Evolutionary conservation across 139 green algal species (phyloP).

Genomic region (Raphidocelis subcapitata): DNA sequence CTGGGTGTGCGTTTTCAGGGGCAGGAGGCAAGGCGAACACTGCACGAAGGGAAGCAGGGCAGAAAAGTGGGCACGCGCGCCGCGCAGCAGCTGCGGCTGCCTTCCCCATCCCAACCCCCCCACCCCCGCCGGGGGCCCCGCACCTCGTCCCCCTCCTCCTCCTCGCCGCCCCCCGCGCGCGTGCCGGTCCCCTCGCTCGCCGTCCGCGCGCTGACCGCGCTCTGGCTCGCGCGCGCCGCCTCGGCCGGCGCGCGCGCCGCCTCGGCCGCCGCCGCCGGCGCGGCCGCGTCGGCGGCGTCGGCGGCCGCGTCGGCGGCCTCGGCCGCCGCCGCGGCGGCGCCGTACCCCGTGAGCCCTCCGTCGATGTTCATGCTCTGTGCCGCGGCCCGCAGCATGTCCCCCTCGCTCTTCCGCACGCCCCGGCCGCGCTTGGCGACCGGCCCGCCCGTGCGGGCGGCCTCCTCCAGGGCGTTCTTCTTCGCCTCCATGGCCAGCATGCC

Average conservation of each 20-base stretch:
- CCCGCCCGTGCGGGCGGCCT: too few relatives aligned
- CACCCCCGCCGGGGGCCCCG: too few relatives aligned
- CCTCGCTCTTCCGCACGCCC: too few relatives aligned
- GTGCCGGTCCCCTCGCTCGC: background rate
- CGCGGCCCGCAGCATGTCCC: too few relatives aligned
- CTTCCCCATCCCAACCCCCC: background rate
- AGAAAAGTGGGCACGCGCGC: background rate
- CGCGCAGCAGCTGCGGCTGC: background rate
- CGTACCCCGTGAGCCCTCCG: too few relatives aligned
- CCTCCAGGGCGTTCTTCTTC: too few relatives aligned
- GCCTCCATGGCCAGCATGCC: too few relatives aligned
- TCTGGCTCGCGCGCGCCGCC: conserved; percentile 11
- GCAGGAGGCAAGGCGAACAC: background rate
- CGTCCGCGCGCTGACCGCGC: conserved; percentile 8
- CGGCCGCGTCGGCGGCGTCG: background rate
- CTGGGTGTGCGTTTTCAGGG: background rate
- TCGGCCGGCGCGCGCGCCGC: background rate
- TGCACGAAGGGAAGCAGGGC: background rate
- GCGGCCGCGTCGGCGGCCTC: background rate
- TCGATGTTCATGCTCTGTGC: too few relatives aligned
- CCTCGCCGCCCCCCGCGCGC: conserved; percentile 7
- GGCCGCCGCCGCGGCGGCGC: background rate
- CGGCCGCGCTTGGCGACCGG: too few relatives aligned
- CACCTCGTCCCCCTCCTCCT: conserved; percentile 17
- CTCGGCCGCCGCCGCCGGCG: background rate